A percentile compares a stretch with the other conserved stretches of the same genome.
These are phyloP conservation scores for Cercophora newfieldiana DNA, from an alignment of 495 filamentous ascomycete genomes.

Conservation along the genomic window DNA sequence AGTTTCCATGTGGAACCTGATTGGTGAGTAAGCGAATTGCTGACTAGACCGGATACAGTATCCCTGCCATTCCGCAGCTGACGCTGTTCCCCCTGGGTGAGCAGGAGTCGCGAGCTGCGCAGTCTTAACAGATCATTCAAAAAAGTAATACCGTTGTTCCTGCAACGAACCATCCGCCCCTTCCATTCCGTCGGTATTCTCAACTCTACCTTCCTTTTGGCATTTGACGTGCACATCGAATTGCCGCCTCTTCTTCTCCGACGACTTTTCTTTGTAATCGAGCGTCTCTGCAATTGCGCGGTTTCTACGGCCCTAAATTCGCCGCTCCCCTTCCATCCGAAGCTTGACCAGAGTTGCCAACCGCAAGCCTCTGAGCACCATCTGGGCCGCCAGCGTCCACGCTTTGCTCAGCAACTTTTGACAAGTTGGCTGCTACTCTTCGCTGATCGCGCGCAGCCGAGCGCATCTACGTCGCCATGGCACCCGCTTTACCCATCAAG, in stretches of 20 bases:
- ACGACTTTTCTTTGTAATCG: constrained; percentile 24
- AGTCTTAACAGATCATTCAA: constrained; percentile 36
- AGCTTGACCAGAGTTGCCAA: constrained; percentile 26
- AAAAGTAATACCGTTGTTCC: constrained; percentile 26
- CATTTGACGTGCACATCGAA: constrained; percentile 8
- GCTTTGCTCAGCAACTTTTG: constrained; percentile 28
- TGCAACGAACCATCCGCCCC: constrained; percentile 14
- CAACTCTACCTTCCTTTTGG: constrained; percentile 11
- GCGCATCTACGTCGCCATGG: constrained; percentile 44
- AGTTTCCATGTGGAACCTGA: not conserved
- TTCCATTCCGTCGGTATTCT: constrained; percentile 5
- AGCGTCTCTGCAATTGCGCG: constrained; percentile 17
- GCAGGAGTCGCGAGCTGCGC: constrained; percentile 16
- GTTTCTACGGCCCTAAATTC: constrained; percentile 16
- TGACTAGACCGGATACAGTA: not conserved
- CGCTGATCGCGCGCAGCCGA: constrained; percentile 34
- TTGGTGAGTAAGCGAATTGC: constrained; percentile 17
- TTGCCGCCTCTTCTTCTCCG: constrained; percentile 9
- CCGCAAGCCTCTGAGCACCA: constrained; percentile 24
- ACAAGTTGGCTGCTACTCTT: constrained; percentile 36
- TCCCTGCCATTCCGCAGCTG: constrained; percentile 10
- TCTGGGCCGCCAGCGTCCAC: constrained; percentile 17
- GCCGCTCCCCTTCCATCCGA: not conserved
- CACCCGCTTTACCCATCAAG: constrained; percentile 73
- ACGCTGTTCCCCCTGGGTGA: constrained; percentile 11